Evolutionary conservation across 345 rosid species (phyloP).

Genomic region (Gossypium ekmanianum): DNA sequence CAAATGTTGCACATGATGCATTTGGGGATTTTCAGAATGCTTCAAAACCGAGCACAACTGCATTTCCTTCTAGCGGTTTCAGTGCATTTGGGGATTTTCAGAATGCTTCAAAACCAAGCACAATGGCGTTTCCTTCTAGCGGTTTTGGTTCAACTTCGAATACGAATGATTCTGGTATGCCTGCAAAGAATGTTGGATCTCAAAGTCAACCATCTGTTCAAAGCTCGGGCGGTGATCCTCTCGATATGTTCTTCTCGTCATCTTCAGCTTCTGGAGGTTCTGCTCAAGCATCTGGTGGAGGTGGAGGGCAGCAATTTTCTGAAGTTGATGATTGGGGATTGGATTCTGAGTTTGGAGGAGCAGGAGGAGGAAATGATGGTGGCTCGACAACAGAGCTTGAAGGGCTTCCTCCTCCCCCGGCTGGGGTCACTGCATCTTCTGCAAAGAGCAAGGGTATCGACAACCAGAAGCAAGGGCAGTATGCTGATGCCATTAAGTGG

Average conservation of each 20-base stretch:
- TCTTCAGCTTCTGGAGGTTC: conserved; percentile 39
- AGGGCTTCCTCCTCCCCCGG: conserved; percentile 94
- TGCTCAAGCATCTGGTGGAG: conserved; percentile 33
- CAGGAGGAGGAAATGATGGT: conserved; percentile 46
- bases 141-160: conserved; percentile 30
- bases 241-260: conserved; percentile 54
- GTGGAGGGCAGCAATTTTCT: conserved; percentile 43
- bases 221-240: conserved; percentile 47
- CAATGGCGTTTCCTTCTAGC: conserved; percentile 37
- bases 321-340: conserved; percentile 82
- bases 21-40: conserved; percentile 72
- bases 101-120: conserved; percentile 48
- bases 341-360: conserved; percentile 61
- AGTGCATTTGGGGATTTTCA: conserved; percentile 55
- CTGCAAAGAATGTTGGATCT: conserved; percentile 35
- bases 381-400: conserved; percentile 84
- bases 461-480: conserved; percentile 86
- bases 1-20: conserved; percentile 25
- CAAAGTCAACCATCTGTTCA: conserved; percentile 43
- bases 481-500: conserved; percentile 98
- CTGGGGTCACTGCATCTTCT: conserved; percentile 65
- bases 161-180: conserved; percentile 30
- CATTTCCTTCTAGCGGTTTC: conserved; percentile 49
- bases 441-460: conserved; percentile 90
- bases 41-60: conserved; percentile 35